A percentile compares a stretch with the other conserved stretches of the same genome.
Evolutionary conservation across 148 eudicot species (phyloP).

Genomic region (Gaultheria prostrata): DNA sequence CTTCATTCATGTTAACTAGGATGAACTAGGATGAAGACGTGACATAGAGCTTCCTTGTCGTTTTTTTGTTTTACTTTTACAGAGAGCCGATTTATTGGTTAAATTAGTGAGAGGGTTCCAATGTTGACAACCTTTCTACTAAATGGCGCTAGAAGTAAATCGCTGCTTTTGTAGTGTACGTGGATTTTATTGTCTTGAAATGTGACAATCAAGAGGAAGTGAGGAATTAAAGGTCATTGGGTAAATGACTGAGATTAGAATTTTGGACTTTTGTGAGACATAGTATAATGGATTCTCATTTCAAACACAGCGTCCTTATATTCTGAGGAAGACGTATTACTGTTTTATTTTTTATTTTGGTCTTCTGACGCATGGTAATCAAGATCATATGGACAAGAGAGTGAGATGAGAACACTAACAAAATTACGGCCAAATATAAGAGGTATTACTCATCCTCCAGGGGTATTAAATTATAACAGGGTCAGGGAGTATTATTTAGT

Average conservation of each 20-base stretch:
- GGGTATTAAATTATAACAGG: too few species aligned
- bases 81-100: background rate
- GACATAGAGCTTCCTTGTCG: background rate
- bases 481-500: too few species aligned
- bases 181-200: background rate
- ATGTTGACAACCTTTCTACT: background rate
- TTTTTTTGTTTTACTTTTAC: slow-evolving; percentile 1
- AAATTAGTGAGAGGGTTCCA: background rate
- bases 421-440: background rate
- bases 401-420: background rate
- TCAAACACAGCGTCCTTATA: background rate
- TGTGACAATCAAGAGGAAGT: background rate
- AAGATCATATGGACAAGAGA: background rate
- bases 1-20: background rate
- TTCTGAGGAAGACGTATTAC: background rate
- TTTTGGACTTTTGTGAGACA: background rate
- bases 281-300: background rate
- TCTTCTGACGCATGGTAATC: background rate
- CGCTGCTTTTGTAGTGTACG: background rate
- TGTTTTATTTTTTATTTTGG: background rate
- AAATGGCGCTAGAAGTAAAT: background rate
- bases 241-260: background rate
- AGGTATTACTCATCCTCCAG: too few species aligned
- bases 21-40: background rate
- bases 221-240: background rate